Evolutionary conservation across 1,284 basidiomycete genomes (phyloP).

Genomic region (Ustilago shanxiensis): DNA sequence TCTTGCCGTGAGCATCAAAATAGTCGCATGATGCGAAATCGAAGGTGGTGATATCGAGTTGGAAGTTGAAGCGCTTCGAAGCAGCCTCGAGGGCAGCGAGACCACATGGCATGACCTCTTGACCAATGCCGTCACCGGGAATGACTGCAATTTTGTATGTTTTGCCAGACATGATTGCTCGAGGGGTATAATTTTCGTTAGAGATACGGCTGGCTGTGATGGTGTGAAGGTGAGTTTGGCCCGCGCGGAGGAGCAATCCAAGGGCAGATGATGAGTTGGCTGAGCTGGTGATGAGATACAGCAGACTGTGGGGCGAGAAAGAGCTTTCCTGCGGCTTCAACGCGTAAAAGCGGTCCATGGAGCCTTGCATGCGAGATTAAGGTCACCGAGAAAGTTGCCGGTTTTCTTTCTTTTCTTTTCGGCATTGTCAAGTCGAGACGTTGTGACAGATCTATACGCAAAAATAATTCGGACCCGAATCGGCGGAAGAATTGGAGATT

Average conservation of each 20-base stretch:
- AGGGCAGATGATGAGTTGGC: not conserved
- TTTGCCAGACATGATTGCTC: conserved; percentile 16
- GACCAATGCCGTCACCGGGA: conserved; percentile 76
- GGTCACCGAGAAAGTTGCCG: conserved; percentile 14
- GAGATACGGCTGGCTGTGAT: not conserved
- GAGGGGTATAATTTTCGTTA: too few species aligned
- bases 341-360: conserved; percentile 11
- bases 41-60: conserved; percentile 70
- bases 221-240: not conserved
- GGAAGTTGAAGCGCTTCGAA: conserved; percentile 70
- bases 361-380: not conserved
- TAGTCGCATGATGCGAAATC: conserved; percentile 71
- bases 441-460: not conserved
- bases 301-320: not conserved
- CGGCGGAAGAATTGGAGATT: conserved; percentile 30
- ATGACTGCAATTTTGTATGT: conserved; percentile 74
- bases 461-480: conserved; percentile 29
- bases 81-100: conserved; percentile 30
- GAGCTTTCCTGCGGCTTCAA: not conserved
- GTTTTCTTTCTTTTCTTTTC: conserved; percentile 1
- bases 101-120: conserved; percentile 69
- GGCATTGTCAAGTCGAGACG: not conserved
- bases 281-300: not conserved
- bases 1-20: conserved; percentile 69
- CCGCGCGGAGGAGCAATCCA: not conserved